Evolutionary conservation across 2,329 filamentous ascomycete species (phyloP), one percentile per base, ranked within the genome.

Genomic region (Fusarium chlamydosporum): DNA sequence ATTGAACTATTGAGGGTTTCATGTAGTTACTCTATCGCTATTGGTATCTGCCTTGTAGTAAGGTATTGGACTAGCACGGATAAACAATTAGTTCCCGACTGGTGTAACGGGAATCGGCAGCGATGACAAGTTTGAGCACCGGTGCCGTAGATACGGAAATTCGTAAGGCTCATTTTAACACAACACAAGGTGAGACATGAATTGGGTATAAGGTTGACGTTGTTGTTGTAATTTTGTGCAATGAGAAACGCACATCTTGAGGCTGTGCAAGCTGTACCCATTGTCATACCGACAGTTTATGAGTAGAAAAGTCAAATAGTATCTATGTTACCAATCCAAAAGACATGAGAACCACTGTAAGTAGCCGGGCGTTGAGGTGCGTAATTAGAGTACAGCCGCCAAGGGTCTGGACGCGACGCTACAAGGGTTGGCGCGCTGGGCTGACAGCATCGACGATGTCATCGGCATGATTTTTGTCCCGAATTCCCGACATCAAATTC

Each of bases 391-490:
- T 45, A 45, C n/a, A 18, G 20, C 11, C 34, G 62, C 62, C 47
- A 61, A 65, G 61, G 23, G 20, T 16, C n/a, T 41, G 29, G 33
- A 63, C 48, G 56, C 40, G 46, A 41, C 34, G 34, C 46, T 40
- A 35, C 45, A 40, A 41, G 50, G 50, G n/a, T 63, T 63, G 37
- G 11, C 40, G 26, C 31, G 33, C 60, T 65, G 41, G 60, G 61
- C 45, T 60, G 53, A 65, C 47, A 41, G 15, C 29, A 53, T 62
- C 11, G 26, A 55, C 31, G 33, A 33, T 38, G 35, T 47, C 38
- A 53, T 65, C 61, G 61, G 61, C 53, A 4, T 65, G 54, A 65
- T 65, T 65, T 60, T 65, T 53, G 42, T 9, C 35, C 61, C 61
- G 61, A 63, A 31, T 33, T 20, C 31, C 61, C 53, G 61, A 60